Evolutionary conservation across 352 stramenopile species (phyloP).

Genomic region (Globisporangium iwayamae): DNA sequence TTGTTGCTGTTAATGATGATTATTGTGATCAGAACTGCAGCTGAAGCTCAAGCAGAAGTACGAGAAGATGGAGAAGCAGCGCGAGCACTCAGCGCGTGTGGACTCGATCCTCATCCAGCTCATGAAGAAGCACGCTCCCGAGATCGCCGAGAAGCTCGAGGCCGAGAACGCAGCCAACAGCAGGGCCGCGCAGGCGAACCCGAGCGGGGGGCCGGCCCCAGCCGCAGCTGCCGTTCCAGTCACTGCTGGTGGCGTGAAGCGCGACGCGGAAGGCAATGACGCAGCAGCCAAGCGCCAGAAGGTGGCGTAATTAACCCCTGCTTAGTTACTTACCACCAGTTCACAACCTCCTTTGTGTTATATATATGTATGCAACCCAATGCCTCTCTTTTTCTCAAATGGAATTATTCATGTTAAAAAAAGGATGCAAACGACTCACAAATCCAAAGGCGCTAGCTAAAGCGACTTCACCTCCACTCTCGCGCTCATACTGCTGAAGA

Average conservation of each 20-base stretch:
- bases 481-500: background rate
- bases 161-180: conserved; percentile 28
- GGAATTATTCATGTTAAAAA: background rate
- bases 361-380: background rate
- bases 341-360: background rate
- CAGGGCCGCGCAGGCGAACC: conserved; percentile 13
- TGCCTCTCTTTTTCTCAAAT: background rate
- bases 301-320: conserved; percentile 24
- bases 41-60: conserved; percentile 86
- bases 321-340: background rate
- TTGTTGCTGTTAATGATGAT: background rate
- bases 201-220: conserved; percentile 1
- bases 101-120: conserved; percentile 82
- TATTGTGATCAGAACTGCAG: conserved; percentile 49
- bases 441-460: background rate
- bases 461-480: background rate
- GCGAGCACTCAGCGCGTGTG: conserved; percentile 77
- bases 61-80: conserved; percentile 86
- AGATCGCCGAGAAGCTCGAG: conserved; percentile 78
- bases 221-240: background rate
- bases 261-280: conserved; percentile 19
- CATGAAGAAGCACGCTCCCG: conserved; percentile 84
- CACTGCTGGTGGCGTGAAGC: conserved; percentile 18
- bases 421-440: conserved; percentile 1
- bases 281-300: conserved; percentile 57